Percentiles rank a stretch among this genome's conserved stretches.
phyloP scores from a whole-genome alignment of 2,329 filamentous ascomycete species.

The Cladophialophora yegresii region DNA sequence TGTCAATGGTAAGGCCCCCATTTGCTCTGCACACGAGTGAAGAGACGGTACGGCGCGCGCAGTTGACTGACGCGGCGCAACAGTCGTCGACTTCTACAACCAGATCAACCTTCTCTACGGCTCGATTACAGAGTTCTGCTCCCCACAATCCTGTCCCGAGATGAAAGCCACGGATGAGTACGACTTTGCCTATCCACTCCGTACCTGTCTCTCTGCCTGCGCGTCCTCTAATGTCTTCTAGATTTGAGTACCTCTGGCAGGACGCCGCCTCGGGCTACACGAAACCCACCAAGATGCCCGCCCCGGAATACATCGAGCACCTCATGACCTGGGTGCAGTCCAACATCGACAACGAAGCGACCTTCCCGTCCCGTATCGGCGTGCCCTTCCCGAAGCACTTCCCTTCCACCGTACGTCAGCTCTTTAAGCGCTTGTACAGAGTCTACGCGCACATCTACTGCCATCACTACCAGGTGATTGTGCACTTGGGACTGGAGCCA shows the following conservation, averaged over 20 bases:
- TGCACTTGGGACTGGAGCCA: slow-evolving; percentile 90
- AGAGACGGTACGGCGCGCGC: slow-evolving; percentile 8
- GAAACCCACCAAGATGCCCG: slow-evolving; percentile 95
- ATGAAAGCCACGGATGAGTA: slow-evolving; percentile 99
- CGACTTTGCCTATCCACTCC: slow-evolving; percentile 37
- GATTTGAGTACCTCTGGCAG: slow-evolving; percentile 99
- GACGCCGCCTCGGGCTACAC: slow-evolving; percentile 84
- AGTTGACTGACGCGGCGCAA: slow-evolving; percentile 9
- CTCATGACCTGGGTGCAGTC: slow-evolving; percentile 95
- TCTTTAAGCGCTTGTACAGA: slow-evolving; percentile 98
- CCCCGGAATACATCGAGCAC: slow-evolving; percentile 96
- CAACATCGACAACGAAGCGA: slow-evolving; percentile 91
- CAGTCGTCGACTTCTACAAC: slow-evolving; percentile 99
- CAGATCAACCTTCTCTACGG: slow-evolving; percentile 99
- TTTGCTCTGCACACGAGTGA: not conserved
- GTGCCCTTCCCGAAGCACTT: slow-evolving; percentile 95
- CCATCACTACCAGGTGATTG: slow-evolving; percentile 96
- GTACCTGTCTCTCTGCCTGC: slow-evolving; percentile 17
- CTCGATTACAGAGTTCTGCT: slow-evolving; percentile 98
- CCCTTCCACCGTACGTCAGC: slow-evolving; percentile 81
- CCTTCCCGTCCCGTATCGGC: slow-evolving; percentile 91
- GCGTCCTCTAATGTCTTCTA: slow-evolving; percentile 41
- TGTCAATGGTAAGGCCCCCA: slow-evolving; percentile 71
- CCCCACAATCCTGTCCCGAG: slow-evolving; percentile 92
- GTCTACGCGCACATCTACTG: slow-evolving; percentile 99